These are phyloP conservation scores for Schoenoplectus triqueter DNA, from an alignment of 202 grass and related monocot genomes.

Conservation along the genomic window DNA sequence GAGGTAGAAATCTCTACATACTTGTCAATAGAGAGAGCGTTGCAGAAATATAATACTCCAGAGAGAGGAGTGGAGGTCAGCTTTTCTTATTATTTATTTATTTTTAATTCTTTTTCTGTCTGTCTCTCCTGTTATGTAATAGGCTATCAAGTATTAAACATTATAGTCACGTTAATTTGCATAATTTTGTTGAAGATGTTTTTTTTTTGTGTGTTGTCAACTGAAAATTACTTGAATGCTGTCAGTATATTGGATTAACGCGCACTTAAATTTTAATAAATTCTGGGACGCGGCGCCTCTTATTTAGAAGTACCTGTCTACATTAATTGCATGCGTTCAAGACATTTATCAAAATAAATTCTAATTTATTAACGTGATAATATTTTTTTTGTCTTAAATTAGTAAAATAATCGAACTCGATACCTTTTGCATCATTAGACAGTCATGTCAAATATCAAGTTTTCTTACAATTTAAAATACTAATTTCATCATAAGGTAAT, in stretches of 20 bases:
- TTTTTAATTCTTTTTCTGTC: neutral
- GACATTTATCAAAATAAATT: neutral
- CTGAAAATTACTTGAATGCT: neutral
- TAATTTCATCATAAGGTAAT: neutral
- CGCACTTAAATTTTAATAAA: conserved; percentile 16
- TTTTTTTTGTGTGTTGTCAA: neutral
- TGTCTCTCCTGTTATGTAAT: neutral
- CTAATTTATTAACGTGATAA: neutral
- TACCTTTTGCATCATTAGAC: neutral
- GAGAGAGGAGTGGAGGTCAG: neutral
- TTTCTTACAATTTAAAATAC: neutral
- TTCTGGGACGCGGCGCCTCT: neutral
- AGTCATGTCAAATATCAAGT: neutral
- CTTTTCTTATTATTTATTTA: neutral
- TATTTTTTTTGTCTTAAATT: neutral
- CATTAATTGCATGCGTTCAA: too few species aligned
- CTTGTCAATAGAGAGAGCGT: neutral
- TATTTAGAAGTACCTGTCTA: neutral
- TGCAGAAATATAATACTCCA: neutral
- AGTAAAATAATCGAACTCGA: neutral
- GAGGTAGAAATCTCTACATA: neutral
- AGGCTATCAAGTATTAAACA: neutral
- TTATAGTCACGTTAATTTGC: neutral
- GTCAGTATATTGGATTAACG: neutral
- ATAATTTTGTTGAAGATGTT: neutral